Evolutionary conservation across 805 yeast genomes (phyloP).

Genomic region (Phaffomyces opuntiae): DNA sequence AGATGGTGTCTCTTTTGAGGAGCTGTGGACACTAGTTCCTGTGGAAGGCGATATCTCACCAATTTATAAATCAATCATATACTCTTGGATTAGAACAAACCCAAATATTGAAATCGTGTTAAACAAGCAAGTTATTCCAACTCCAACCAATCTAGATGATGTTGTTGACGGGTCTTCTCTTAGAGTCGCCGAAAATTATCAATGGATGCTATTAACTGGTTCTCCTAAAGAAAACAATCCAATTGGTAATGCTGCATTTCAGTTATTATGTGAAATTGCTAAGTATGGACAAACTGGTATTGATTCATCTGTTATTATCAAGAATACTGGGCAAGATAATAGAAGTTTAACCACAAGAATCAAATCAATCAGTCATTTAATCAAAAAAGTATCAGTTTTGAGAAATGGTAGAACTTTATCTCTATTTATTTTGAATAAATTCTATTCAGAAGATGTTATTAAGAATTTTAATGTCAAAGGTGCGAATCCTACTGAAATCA

Average conservation of each 20-base stretch:
- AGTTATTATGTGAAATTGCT: conserved; percentile 53
- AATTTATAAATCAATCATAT: conserved; percentile 26
- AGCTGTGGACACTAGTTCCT: conserved; percentile 28
- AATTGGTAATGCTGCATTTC: conserved; percentile 50
- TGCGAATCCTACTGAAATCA: conserved; percentile 19
- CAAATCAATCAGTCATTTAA: conserved; percentile 45
- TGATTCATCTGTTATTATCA: conserved; percentile 48
- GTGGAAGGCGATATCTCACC: conserved; percentile 19
- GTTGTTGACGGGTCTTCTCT: conserved; percentile 15
- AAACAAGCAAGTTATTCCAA: not conserved
- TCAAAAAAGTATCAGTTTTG: conserved; percentile 33
- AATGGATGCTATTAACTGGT: conserved; percentile 54
- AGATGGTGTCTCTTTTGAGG: conserved; percentile 24
- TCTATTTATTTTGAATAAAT: conserved; percentile 44
- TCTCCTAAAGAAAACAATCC: conserved; percentile 41
- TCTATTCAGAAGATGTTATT: conserved; percentile 22
- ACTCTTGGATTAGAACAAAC: conserved; percentile 31
- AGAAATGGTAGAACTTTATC: conserved; percentile 47
- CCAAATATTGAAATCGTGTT: conserved; percentile 8
- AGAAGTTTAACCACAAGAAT: conserved; percentile 62
- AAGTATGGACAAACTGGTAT: conserved; percentile 50
- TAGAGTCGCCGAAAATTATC: conserved; percentile 45
- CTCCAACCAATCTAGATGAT: not conserved
- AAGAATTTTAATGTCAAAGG: conserved; percentile 8
- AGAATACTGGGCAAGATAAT: conserved; percentile 58